Conservation (phyloP, 2,329 filamentous ascomycete species). For the Aspergillus sp. region DNA sequence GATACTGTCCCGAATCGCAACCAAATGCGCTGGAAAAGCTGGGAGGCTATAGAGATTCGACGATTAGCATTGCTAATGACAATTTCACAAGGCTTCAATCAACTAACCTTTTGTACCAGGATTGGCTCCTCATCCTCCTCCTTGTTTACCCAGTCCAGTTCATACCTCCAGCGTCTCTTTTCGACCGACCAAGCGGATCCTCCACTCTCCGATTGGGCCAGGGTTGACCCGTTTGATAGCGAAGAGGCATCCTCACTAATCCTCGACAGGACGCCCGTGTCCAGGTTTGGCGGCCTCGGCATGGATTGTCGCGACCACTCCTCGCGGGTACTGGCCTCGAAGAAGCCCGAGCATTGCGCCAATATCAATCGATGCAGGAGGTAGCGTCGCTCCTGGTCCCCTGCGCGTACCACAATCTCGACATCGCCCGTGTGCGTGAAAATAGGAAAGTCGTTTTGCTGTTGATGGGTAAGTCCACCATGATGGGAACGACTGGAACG, state of each 20-base stretch:
- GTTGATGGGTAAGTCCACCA: slow-evolving; percentile 67
- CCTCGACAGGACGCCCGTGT: slow-evolving; percentile 34
- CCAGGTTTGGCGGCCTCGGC: slow-evolving; percentile 50
- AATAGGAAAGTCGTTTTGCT: slow-evolving; percentile 88
- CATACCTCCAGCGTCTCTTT: slow-evolving; percentile 77
- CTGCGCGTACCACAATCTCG: slow-evolving; percentile 75
- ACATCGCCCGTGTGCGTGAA: slow-evolving; percentile 91
- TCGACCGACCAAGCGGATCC: slow-evolving; percentile 45
- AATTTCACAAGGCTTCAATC: background rate
- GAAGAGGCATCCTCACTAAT: slow-evolving; percentile 38
- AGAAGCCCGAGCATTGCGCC: slow-evolving; percentile 89
- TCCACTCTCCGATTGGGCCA: slow-evolving; percentile 41
- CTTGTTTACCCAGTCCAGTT: slow-evolving; percentile 73
- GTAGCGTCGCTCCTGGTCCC: slow-evolving; percentile 76
- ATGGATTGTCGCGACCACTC: slow-evolving; percentile 64
- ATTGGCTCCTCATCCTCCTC: slow-evolving; percentile 78
- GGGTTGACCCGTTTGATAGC: slow-evolving; percentile 39
- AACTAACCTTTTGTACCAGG: slow-evolving; percentile 75
- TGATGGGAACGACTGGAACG: slow-evolving; percentile 80
- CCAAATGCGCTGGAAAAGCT: slow-evolving; percentile 59
- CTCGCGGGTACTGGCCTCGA: slow-evolving; percentile 75
- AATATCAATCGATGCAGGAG: slow-evolving; percentile 84
- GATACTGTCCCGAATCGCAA: slow-evolving; percentile 47
- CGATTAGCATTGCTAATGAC: background rate
- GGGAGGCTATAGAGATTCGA: slow-evolving; percentile 29